These are phyloP conservation scores for Lyophyllum decastes DNA, from an alignment of 768 basidiomycete species.

Conservation along the genomic window DNA sequence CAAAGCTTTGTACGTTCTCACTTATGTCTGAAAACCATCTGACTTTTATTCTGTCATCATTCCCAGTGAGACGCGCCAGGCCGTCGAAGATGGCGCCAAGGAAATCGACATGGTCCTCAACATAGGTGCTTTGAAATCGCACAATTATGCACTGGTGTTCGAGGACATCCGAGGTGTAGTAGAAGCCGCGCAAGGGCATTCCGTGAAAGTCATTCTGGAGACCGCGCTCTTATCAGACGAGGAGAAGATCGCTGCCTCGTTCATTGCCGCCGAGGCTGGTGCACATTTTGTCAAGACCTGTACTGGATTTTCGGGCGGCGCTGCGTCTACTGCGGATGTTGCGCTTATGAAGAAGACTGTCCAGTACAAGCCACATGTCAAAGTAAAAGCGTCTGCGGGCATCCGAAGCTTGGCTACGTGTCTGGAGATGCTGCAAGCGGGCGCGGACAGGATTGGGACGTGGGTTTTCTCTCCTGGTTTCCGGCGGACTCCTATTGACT, in stretches of 20 bases:
- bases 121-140: slow-evolving; percentile 44
- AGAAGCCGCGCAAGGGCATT: slow-evolving; percentile 27
- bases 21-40: background rate
- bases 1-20: slow-evolving; percentile 43
- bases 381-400: slow-evolving; percentile 55
- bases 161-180: slow-evolving; percentile 43
- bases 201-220: slow-evolving; percentile 56
- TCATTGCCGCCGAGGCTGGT: slow-evolving; percentile 50
- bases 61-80: slow-evolving; percentile 45
- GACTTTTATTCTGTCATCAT: background rate
- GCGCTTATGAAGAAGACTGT: slow-evolving; percentile 43
- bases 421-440: slow-evolving; percentile 46
- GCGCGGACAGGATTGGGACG: slow-evolving; percentile 57
- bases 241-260: slow-evolving; percentile 47
- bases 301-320: slow-evolving; percentile 52
- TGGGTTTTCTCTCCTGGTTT: slow-evolving; percentile 25
- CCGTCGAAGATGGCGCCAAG: slow-evolving; percentile 45
- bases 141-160: slow-evolving; percentile 36
- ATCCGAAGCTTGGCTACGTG: slow-evolving; percentile 49
- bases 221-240: slow-evolving; percentile 45
- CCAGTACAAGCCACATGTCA: slow-evolving; percentile 35
- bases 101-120: slow-evolving; percentile 57
- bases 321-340: slow-evolving; percentile 46
- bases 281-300: slow-evolving; percentile 57
- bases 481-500: background rate